phyloP scores from a whole-genome alignment of 805 yeast species.

The Groenewaldozyma salmanticensis region DNA sequence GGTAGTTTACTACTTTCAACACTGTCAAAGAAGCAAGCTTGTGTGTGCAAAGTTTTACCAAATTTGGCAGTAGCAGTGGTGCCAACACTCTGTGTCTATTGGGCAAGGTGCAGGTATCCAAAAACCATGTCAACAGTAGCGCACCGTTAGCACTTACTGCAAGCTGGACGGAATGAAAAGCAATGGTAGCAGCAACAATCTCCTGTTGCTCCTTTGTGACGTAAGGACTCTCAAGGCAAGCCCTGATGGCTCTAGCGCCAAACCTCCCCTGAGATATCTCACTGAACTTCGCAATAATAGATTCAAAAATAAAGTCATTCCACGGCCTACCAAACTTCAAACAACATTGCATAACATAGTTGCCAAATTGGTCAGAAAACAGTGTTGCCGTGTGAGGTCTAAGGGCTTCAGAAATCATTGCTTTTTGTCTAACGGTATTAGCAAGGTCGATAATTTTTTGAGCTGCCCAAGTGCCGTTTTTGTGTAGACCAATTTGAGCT shows the following conservation, averaged over 20 bases:
- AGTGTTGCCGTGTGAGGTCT: conserved; percentile 75
- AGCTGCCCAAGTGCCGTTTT: conserved; percentile 99
- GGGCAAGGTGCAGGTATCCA: conserved; percentile 69
- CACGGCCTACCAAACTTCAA: conserved; percentile 81
- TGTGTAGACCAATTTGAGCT: conserved; percentile 89
- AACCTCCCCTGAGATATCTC: conserved; percentile 80
- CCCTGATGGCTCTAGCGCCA: conserved; percentile 91
- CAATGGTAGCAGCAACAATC: conserved; percentile 66
- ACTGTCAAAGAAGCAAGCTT: conserved; percentile 79
- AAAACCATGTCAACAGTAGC: conserved; percentile 82
- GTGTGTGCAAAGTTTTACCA: conserved; percentile 60
- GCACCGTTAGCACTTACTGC: conserved; percentile 84
- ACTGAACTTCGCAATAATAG: conserved; percentile 66
- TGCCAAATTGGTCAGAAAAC: conserved; percentile 93
- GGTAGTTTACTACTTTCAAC: conserved; percentile 62
- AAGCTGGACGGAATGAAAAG: conserved; percentile 66
- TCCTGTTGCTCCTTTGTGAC: conserved; percentile 59
- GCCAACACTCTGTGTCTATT: conserved; percentile 60
- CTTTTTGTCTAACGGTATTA: conserved; percentile 49
- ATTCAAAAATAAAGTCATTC: conserved; percentile 82
- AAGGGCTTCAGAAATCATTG: conserved; percentile 57
- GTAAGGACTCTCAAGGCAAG: conserved; percentile 75
- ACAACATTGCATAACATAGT: conserved; percentile 92
- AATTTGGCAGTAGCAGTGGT: conserved; percentile 48
- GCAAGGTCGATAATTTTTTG: conserved; percentile 85